A percentile compares a stretch with the other conserved stretches of the same genome.
Evolutionary conservation across 139 green algal species (phyloP).

Genomic region (Ettlia oleoabundans): DNA sequence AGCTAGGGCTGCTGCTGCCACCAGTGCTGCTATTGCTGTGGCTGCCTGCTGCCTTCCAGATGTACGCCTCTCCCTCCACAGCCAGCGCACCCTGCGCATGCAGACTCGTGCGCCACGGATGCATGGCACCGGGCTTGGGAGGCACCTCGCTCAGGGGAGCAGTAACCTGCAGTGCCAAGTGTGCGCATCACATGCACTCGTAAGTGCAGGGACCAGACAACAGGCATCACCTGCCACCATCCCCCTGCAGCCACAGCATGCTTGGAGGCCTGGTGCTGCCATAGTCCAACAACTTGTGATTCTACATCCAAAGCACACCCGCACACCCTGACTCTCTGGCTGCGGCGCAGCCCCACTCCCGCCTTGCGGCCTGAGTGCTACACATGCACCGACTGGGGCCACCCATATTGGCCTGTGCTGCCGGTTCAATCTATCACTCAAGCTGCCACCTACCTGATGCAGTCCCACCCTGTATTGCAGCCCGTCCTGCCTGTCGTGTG

Average conservation of each 20-base stretch:
- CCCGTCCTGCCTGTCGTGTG: slow-evolving; percentile 54
- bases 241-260: too few species aligned
- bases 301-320: background rate
- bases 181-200: too few species aligned
- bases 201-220: too few species aligned
- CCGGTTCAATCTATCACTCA: too few species aligned
- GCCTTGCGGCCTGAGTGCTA: background rate
- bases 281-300: too few species aligned
- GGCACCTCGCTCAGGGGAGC: slow-evolving; percentile 14
- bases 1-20: background rate
- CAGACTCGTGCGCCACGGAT: slow-evolving; percentile 44
- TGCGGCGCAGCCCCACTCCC: background rate
- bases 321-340: background rate
- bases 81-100: slow-evolving; percentile 67
- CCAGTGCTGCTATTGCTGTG: background rate
- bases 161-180: slow-evolving; percentile 19
- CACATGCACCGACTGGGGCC: too few species aligned
- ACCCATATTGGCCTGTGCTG: too few species aligned
- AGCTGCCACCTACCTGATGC: slow-evolving; percentile 50
- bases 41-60: slow-evolving; percentile 44
- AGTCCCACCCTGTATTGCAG: slow-evolving; percentile 66
- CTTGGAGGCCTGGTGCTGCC: too few species aligned
- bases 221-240: too few species aligned
- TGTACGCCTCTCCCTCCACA: slow-evolving; percentile 63
- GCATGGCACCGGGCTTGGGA: background rate